Evolutionary conservation across 2,329 filamentous ascomycete species (phyloP), one percentile per base, ranked within the genome.

Genomic region (Cercospora sp.): DNA sequence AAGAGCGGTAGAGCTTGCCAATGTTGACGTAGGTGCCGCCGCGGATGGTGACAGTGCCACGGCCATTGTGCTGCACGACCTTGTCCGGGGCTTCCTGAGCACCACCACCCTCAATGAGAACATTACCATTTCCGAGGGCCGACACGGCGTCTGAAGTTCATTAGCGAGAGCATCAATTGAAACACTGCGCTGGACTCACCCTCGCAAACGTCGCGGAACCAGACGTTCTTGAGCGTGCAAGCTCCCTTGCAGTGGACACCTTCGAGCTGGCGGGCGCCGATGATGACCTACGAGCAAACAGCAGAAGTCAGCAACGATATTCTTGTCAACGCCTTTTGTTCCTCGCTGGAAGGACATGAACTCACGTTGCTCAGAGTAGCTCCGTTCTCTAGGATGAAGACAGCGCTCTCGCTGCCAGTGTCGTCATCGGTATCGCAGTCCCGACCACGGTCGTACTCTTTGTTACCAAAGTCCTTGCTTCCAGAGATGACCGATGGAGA

Each of bases 381-480:
- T 31, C 85, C 85, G 61, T 81, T 78, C 74, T 82, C 79, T 63
- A 87, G 78, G 69, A 84, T 79, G 80, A 87, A 87, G 75, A 87
- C 84, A 57, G 85, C 77, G 0, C 74, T 73, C 61, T 83, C 79
- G 20, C 81, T 82, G 20, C 81, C 81, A 23, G 68, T 68, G 55
- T 71, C 70, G 10, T 53, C 61, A 39, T 67, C 63, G 26, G 66
- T 63, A 10, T 66, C 58, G 55, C 69, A 69, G 39, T 59, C 57
- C 39, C 68, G 67, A 16, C 70, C 64, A 30, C 72, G 65, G 33
- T 70, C 67, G 57, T 69, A 69, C 51, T 73, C 66, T 12, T 45
- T 45, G 51, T 72, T 69, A 31, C 61, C 68, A 33, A 60, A 69
- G 64, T 70, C 64, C n/a, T 58, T 64, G 61, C 28, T 55, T 48